These are phyloP conservation scores for Paecilomyces fulvus DNA, from an alignment of 2,329 filamentous ascomycete genomes.

Conservation along the genomic window DNA sequence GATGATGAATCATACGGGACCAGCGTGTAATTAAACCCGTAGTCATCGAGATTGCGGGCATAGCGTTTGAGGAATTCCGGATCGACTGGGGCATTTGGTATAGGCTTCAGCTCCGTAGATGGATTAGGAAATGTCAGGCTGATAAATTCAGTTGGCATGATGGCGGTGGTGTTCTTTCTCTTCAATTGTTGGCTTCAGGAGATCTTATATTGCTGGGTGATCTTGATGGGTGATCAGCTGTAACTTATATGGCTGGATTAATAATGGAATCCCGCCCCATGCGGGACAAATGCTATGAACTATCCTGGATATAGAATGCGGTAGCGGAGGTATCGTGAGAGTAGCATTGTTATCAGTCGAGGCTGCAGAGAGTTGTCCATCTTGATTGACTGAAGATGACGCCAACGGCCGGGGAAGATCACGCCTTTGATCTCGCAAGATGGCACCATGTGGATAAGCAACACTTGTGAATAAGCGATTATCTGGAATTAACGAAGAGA, in stretches of 20 bases:
- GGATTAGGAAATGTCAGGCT: slow-evolving; percentile 49
- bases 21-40: slow-evolving; percentile 54
- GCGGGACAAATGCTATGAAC: neutral
- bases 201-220: neutral
- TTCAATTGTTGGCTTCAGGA: neutral
- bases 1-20: slow-evolving; percentile 51
- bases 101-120: slow-evolving; percentile 48
- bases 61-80: slow-evolving; percentile 50
- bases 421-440: neutral
- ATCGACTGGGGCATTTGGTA: slow-evolving; percentile 46
- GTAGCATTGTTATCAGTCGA: neutral
- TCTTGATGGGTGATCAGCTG: neutral
- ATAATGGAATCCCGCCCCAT: neutral
- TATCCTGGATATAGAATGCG: neutral
- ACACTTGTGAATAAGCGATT: neutral
- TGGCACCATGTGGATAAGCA: neutral
- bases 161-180: neutral
- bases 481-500: neutral
- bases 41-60: slow-evolving; percentile 50
- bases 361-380: neutral
- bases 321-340: neutral
- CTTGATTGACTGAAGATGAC: neutral
- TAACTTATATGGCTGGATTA: neutral
- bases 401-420: neutral
- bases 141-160: slow-evolving; percentile 45